A percentile compares a stretch with the other conserved stretches of the same genome.
These are phyloP conservation scores for Prunus yedoensis DNA, from an alignment of 331 rosid genomes.

Conservation along the genomic window DNA sequence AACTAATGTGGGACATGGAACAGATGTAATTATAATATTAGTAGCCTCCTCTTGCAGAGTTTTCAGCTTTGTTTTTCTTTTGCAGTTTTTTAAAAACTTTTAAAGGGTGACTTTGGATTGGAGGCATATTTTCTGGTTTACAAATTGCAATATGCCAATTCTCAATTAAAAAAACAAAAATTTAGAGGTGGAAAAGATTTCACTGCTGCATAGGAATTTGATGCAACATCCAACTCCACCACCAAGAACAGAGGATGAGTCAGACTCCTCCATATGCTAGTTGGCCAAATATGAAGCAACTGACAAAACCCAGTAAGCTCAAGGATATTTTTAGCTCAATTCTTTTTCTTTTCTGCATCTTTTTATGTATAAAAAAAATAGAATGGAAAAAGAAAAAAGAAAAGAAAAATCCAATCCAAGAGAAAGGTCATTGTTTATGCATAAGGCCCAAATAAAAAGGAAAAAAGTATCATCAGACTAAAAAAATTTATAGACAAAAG, in stretches of 20 bases:
- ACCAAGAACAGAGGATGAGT: conserved; percentile 35
- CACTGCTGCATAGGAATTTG: background rate
- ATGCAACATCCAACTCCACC: conserved; percentile 5
- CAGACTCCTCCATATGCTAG: conserved; percentile 36
- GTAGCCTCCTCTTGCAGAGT: conserved; percentile 9
- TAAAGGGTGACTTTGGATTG: conserved; percentile 28
- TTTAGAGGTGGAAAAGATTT: background rate
- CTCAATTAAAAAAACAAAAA: too few species aligned
- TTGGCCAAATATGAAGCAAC: conserved; percentile 44
- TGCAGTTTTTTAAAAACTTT: conserved; percentile 32
- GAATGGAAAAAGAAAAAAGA: background rate
- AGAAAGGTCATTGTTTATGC: conserved; percentile 28
- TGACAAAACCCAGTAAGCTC: conserved; percentile 32
- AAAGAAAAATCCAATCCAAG: conserved; percentile 4
- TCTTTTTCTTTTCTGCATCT: conserved; percentile 11
- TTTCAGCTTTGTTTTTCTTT: conserved; percentile 31
- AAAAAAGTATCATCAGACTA: conserved; percentile 26
- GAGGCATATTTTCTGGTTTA: background rate
- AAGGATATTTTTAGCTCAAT: conserved; percentile 29
- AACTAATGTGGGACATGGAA: conserved; percentile 14
- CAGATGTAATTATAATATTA: conserved; percentile 9
- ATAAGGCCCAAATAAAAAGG: conserved; percentile 31
- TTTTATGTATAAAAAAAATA: background rate
- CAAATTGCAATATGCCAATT: background rate
- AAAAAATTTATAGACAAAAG: conserved; percentile 29